phyloP scores from a whole-genome alignment of 2,329 filamentous ascomycete genomes.

The Ophiocordyceps camponoti-floridani region DNA sequence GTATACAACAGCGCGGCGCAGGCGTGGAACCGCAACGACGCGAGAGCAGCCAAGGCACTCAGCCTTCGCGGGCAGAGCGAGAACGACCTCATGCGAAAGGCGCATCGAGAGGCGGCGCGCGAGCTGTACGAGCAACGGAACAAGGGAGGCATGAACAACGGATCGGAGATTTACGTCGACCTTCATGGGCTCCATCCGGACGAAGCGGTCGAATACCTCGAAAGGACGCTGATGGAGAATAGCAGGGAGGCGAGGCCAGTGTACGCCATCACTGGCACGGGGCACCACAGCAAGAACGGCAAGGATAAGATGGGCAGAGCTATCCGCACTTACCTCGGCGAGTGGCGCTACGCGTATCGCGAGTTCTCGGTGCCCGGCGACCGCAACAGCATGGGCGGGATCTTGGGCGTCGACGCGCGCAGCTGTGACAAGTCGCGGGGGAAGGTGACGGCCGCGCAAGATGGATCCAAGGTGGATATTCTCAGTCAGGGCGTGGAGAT shows the following conservation, averaged over 20 bases:
- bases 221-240: constrained; percentile 74
- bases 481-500: constrained; percentile 50
- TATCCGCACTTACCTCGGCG: constrained; percentile 75
- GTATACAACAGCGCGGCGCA: constrained; percentile 56
- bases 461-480: constrained; percentile 32
- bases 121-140: constrained; percentile 91
- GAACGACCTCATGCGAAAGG: constrained; percentile 93
- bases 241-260: constrained; percentile 54
- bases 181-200: constrained; percentile 97
- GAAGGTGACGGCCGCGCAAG: constrained; percentile 25
- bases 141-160: constrained; percentile 36
- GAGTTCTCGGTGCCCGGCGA: constrained; percentile 97
- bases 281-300: constrained; percentile 94
- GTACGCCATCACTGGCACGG: constrained; percentile 92
- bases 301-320: constrained; percentile 98
- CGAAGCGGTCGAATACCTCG: constrained; percentile 87
- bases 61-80: constrained; percentile 90
- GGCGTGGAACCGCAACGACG: constrained; percentile 97
- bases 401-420: constrained; percentile 47
- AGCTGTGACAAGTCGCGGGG: constrained; percentile 46
- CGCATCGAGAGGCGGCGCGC: constrained; percentile 81
- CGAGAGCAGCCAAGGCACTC: constrained; percentile 84
- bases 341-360: constrained; percentile 89
- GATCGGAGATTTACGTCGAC: constrained; percentile 77
- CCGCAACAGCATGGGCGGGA: constrained; percentile 63